Base-by-base conservation (phyloP, 73 alveolate genomes). In the Effrenium voratum region DNA sequence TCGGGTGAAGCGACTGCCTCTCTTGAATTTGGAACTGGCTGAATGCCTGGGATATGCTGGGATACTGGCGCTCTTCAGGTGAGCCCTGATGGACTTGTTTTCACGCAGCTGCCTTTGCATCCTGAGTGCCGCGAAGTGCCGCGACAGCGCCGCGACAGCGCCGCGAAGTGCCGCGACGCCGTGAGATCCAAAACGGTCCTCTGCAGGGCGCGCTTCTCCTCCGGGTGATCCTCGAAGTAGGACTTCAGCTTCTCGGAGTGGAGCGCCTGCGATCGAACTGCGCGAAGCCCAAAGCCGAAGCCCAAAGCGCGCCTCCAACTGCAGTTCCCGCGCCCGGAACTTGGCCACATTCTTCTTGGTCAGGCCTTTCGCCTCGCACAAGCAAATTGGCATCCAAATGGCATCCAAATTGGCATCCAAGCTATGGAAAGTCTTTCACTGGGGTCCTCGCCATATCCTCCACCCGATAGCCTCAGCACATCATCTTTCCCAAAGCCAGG, bases 141-240 rank as follows among this genome's bases (percentile, higher is more conserved):
- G n/a, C n/a, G n/a, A n/a, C n/a, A n/a, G n/a, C n/a, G n/a, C n/a
- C n/a, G n/a, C n/a, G n/a, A n/a, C n/a, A n/a, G n/a, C n/a, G n/a
- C n/a, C n/a, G n/a, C n/a, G n/a, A n/a, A n/a, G n/a, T n/a, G n/a
- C n/a, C 47, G 26, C 22, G 81, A 70, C 26, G 34, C 46, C 26
- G 19, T 12, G 19, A 52, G 63, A 19, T 52, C 26, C 19, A 12
- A 8, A 5, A n/a, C 28, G 44, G 46, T 87, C 96, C 96, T 90
- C 86, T 91, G 98, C 91, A 91, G 32, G 47, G 98, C 98, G 19
- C 44, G 32, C 73, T 73, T 72, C 81, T 91, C 98, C 10, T 91
- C 98, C 16, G 98, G 98, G 32, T 91, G 98, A 15, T 91, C 98
- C 10, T 91, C 98, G 38, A 91, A 91, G 86, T 91, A 91, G 3